phyloP scores from a whole-genome alignment of 78 protist species.

The Guillardia theta region DNA sequence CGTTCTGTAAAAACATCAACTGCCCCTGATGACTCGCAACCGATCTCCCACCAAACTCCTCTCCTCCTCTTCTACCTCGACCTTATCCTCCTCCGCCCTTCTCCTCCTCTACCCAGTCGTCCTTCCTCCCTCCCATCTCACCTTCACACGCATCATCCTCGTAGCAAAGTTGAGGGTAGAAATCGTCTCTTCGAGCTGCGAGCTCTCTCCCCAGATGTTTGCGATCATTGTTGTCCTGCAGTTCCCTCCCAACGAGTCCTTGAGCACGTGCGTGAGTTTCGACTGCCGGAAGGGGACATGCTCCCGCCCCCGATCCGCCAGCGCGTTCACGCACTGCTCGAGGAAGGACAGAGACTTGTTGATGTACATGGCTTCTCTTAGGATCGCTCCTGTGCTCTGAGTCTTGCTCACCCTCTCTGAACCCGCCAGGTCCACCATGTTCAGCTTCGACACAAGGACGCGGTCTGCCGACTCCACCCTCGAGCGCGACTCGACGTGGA shows the following conservation, averaged over 20 bases:
- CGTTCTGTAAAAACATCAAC: too few relatives aligned
- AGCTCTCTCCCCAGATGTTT: conserved; percentile 60
- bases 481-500: conserved; percentile 57
- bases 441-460: conserved; percentile 32
- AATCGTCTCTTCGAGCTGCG: conserved; percentile 72
- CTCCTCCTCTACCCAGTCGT: too few relatives aligned
- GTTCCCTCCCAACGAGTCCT: conserved; percentile 64
- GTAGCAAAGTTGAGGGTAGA: conserved; percentile 73
- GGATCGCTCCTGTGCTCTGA: conserved; percentile 48
- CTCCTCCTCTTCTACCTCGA: too few relatives aligned
- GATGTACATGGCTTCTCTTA: conserved; percentile 75
- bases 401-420: conserved; percentile 77
- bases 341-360: conserved; percentile 78
- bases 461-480: conserved; percentile 66
- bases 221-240: conserved; percentile 65
- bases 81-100: too few relatives aligned
- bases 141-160: conserved; percentile 65
- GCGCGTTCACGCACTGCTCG: conserved; percentile 79
- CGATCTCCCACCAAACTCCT: too few relatives aligned
- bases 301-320: conserved; percentile 45
- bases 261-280: conserved; percentile 73
- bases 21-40: too few relatives aligned
- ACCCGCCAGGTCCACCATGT: conserved; percentile 78
- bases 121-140: too few relatives aligned
- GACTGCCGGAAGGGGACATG: conserved; percentile 80